Evolutionary conservation across 1,284 basidiomycete species (phyloP), one percentile per base, ranked within the genome.

Genomic region (Amylostereum areolatum): DNA sequence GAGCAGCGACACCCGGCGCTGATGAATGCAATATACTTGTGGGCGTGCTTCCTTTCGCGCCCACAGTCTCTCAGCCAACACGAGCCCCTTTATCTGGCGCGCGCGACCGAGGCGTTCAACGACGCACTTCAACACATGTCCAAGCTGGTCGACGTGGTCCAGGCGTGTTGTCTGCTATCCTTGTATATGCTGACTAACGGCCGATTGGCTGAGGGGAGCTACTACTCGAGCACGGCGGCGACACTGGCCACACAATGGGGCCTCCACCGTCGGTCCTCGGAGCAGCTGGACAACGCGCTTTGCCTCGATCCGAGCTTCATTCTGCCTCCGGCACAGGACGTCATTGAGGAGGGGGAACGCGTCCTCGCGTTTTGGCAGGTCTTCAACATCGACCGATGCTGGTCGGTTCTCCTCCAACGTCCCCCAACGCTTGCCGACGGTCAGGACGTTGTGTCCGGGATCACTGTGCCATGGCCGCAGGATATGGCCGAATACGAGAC

Each of bases 11-110:
- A 89, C 58, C 81, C 86, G 6, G 80, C 75, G 42, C 72, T 90
- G 9, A 80, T 87, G 74, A 86, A 89, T 59, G 75, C 85, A 51
- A 83, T 89, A 58, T 89, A 81, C 62, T 75, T 89, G 3, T 88
- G 86, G 82, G 83, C 85, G 1, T 88, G 85, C 62, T 86, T 83
- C 61, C 74, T 89, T 41, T 87, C 85, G 12, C 74, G 85, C 27
- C 80, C 84, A 8, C 81, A 78, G 34, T 75, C 79, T 3, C 69
- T 87, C 10, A 77, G 75, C 57, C 78, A 81, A 47, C 80, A 87
- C 58, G 85, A 89, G 65, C 73, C 78, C 12, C 74, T 80, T 49
- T 89, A 85, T 59, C 77, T 89, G 48, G 67, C 67, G 4, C 74
- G 77, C 44, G 69, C 83, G 5, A 75, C 85, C 25, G 74, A 82